phyloP scores from a whole-genome alignment of 768 basidiomycete species.

The Exidia glandulosa region DNA sequence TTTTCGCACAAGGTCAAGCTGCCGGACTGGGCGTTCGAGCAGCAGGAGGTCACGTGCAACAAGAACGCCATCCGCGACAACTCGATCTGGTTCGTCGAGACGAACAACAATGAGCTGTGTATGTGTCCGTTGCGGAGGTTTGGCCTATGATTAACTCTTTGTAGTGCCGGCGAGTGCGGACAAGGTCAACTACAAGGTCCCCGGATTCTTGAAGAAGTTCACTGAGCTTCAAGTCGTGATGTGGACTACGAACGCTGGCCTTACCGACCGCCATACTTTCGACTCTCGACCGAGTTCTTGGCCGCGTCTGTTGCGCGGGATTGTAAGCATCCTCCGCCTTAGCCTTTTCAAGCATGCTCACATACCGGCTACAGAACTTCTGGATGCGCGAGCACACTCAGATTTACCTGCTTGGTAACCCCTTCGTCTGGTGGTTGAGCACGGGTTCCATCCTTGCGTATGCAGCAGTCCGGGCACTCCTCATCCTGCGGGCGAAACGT shows the following conservation, averaged over 20 bases:
- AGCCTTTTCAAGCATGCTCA: conserved; percentile 3
- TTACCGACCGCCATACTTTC: conserved; percentile 89
- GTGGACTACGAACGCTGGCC: conserved; percentile 94
- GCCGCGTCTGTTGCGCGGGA: conserved; percentile 87
- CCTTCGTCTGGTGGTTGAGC: conserved; percentile 85
- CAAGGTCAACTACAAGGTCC: conserved; percentile 85
- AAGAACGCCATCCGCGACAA: conserved; percentile 87
- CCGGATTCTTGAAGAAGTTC: conserved; percentile 86
- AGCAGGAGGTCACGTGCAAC: conserved; percentile 99
- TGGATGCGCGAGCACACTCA: conserved; percentile 97
- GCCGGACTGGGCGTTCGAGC: conserved; percentile 95
- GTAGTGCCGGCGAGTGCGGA: conserved; percentile 58
- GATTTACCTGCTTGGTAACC: conserved; percentile 92
- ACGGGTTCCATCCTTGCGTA: conserved; percentile 63
- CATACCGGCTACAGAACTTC: conserved; percentile 56
- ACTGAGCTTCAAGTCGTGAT: conserved; percentile 85
- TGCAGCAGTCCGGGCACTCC: conserved; percentile 54
- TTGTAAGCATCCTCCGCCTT: conserved; percentile 44
- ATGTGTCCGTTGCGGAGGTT: conserved; percentile 20
- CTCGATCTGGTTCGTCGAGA: conserved; percentile 92
- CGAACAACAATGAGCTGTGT: conserved; percentile 63
- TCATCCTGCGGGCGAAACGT: conserved; percentile 82
- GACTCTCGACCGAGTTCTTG: conserved; percentile 89
- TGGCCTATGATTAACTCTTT: conserved; percentile 1
- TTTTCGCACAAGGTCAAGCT: conserved; percentile 98